phyloP scores from a whole-genome alignment of 2,329 filamentous ascomycete genomes.

The Torrubiellomyces zombiae region DNA sequence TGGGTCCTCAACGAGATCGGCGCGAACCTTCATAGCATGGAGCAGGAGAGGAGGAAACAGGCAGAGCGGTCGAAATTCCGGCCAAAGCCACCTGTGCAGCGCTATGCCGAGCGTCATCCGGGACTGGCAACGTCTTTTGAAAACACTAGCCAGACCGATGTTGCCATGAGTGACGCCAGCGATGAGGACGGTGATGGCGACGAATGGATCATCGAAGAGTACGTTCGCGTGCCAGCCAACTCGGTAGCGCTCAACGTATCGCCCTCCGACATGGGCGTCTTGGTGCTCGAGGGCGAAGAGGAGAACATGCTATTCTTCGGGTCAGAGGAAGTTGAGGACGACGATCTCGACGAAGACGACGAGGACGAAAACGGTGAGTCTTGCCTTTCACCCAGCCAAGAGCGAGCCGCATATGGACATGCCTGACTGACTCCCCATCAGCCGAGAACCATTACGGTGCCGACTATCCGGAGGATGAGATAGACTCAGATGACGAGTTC shows the following conservation, averaged over 20 bases:
- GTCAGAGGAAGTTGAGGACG: slow-evolving; percentile 42
- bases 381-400: background rate
- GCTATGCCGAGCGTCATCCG: slow-evolving; percentile 40
- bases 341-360: slow-evolving; percentile 40
- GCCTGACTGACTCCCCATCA: slow-evolving; percentile 12
- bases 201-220: slow-evolving; percentile 49
- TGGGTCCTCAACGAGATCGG: slow-evolving; percentile 44
- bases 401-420: slow-evolving; percentile 2
- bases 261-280: slow-evolving; percentile 34
- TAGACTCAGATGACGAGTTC: slow-evolving; percentile 45
- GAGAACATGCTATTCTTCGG: slow-evolving; percentile 44
- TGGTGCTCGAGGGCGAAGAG: slow-evolving; percentile 41
- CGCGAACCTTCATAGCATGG: slow-evolving; percentile 30
- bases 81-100: slow-evolving; percentile 36
- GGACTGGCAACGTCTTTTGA: slow-evolving; percentile 9
- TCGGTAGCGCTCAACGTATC: slow-evolving; percentile 28
- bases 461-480: slow-evolving; percentile 68
- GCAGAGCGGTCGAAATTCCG: slow-evolving; percentile 26
- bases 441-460: slow-evolving; percentile 66
- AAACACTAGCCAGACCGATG: slow-evolving; percentile 8
- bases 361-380: slow-evolving; percentile 47
- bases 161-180: slow-evolving; percentile 21
- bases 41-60: slow-evolving; percentile 21
- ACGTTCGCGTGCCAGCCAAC: slow-evolving; percentile 41
- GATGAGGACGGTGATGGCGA: slow-evolving; percentile 31